These are phyloP conservation scores for Lepiota venenata DNA, from an alignment of 768 basidiomycete species.

Conservation along the genomic window DNA sequence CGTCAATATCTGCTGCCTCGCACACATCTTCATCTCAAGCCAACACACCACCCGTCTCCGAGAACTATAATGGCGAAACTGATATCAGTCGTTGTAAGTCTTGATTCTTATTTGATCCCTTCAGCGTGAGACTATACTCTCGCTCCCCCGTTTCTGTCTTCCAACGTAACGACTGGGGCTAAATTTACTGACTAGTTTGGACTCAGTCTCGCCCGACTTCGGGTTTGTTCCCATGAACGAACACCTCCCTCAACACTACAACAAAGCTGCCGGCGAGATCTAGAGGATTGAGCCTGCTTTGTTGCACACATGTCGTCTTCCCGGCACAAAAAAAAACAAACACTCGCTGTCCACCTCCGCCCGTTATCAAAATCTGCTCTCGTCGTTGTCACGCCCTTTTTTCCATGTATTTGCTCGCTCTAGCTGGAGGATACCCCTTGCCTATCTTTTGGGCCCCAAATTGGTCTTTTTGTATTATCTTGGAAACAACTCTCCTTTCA, in stretches of 20 bases:
- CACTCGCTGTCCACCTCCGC: not conserved
- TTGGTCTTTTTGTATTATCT: conserved; percentile 8
- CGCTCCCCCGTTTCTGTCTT: conserved; percentile 3
- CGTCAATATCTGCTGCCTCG: conserved; percentile 72
- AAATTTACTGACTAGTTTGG: conserved; percentile 16
- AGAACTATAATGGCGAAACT: conserved; percentile 63
- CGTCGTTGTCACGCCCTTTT: not conserved
- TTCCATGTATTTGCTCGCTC: conserved; percentile 1
- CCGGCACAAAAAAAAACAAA: not conserved
- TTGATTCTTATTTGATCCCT: conserved; percentile 2
- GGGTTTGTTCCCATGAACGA: conserved; percentile 82
- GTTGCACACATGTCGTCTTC: not conserved
- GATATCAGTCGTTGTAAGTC: conserved; percentile 85
- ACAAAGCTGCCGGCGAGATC: conserved; percentile 52
- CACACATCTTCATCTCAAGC: conserved; percentile 79
- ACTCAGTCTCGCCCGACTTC: conserved; percentile 74
- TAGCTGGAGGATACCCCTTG: conserved; percentile 7
- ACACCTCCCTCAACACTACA: conserved; percentile 63
- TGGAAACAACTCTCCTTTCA: conserved; percentile 5
- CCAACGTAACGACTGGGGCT: conserved; percentile 6
- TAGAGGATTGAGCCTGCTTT: conserved; percentile 20
- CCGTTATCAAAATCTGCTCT: conserved; percentile 4
- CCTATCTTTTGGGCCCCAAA: conserved; percentile 1
- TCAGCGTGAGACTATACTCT: conserved; percentile 3
- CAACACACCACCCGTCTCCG: conserved; percentile 74